These are phyloP conservation scores for Pseudopithomyces chartarum DNA, from an alignment of 2,329 filamentous ascomycete species.

Conservation along the genomic window DNA sequence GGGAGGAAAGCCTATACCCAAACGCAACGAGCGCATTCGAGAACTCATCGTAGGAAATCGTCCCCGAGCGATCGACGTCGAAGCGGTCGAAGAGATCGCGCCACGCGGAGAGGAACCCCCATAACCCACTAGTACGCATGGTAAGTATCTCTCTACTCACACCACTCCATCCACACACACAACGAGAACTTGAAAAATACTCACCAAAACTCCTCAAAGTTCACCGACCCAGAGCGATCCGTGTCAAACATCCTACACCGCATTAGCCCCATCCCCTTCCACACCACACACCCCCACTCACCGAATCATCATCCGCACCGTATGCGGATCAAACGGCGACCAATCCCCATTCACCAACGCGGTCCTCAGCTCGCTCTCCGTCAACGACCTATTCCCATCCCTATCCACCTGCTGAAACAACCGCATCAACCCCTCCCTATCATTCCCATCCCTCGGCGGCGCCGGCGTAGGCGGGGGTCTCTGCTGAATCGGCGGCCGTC, in stretches of 20 bases:
- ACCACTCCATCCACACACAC: too few relatives aligned
- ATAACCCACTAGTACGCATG: conserved; percentile 67
- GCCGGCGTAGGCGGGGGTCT: conserved; percentile 55
- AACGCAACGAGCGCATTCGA: conserved; percentile 87
- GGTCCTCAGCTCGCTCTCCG: conserved; percentile 82
- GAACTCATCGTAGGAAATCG: conserved; percentile 86
- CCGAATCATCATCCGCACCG: conserved; percentile 96
- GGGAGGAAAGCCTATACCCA: conserved; percentile 84
- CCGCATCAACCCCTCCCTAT: conserved; percentile 75
- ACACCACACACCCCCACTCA: too few relatives aligned
- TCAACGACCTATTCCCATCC: conserved; percentile 78
- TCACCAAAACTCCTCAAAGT: conserved; percentile 89
- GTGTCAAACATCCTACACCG: conserved; percentile 98
- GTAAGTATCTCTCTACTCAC: neutral
- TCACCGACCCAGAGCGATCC: conserved; percentile 85
- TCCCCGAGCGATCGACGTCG: conserved; percentile 83
- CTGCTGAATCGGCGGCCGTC: conserved; percentile 61
- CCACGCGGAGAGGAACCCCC: conserved; percentile 96
- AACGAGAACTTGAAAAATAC: conserved; percentile 6
- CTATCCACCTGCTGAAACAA: conserved; percentile 93
- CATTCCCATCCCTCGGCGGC: conserved; percentile 62
- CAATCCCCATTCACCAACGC: conserved; percentile 97
- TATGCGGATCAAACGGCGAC: conserved; percentile 90
- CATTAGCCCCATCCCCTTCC: too few relatives aligned
- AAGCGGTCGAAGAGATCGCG: conserved; percentile 93